Evolutionary conservation across 2,329 filamentous ascomycete genomes (phyloP).

Genomic region (Hypoxylon sp.): DNA sequence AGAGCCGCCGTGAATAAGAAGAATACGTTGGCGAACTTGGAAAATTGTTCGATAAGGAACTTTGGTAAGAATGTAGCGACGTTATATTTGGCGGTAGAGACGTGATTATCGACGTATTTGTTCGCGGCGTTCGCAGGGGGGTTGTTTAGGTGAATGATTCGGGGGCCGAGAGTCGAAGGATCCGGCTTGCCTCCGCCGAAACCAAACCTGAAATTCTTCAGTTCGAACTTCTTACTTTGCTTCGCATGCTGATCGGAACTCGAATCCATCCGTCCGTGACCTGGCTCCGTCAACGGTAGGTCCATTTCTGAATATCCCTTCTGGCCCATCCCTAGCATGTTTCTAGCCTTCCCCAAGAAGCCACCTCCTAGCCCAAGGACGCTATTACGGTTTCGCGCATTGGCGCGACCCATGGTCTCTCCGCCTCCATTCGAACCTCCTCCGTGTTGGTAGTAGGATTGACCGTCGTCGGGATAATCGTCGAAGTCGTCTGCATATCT

Average conservation of each 20-base stretch:
- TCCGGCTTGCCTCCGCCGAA: constrained; percentile 86
- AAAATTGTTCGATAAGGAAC: constrained; percentile 98
- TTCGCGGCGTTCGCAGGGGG: constrained; percentile 87
- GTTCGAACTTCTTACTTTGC: constrained; percentile 68
- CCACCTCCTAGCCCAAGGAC: constrained; percentile 88
- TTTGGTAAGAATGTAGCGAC: constrained; percentile 91
- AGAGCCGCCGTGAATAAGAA: constrained; percentile 96
- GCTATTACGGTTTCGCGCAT: constrained; percentile 83
- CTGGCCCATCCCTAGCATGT: constrained; percentile 85
- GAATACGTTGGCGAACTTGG: constrained; percentile 98
- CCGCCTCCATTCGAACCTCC: constrained; percentile 56
- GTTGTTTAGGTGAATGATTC: constrained; percentile 96
- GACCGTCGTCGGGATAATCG: constrained; percentile 79
- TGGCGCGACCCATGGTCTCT: constrained; percentile 56
- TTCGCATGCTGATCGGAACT: constrained; percentile 49
- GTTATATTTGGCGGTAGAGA: constrained; percentile 98
- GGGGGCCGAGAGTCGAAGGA: constrained; percentile 87
- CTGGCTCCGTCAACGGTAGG: constrained; percentile 85
- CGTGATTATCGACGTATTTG: constrained; percentile 95
- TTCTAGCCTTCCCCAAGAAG: constrained; percentile 86
- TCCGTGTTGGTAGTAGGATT: constrained; percentile 84
- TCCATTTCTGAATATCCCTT: constrained; percentile 96
- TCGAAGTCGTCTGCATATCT: constrained; percentile 90
- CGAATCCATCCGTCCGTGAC: constrained; percentile 51
- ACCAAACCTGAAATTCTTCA: constrained; percentile 88